These are phyloP conservation scores for Parasitella parasitica DNA, from an alignment of 371 early-diverging fungal genomes.

Conservation along the genomic window DNA sequence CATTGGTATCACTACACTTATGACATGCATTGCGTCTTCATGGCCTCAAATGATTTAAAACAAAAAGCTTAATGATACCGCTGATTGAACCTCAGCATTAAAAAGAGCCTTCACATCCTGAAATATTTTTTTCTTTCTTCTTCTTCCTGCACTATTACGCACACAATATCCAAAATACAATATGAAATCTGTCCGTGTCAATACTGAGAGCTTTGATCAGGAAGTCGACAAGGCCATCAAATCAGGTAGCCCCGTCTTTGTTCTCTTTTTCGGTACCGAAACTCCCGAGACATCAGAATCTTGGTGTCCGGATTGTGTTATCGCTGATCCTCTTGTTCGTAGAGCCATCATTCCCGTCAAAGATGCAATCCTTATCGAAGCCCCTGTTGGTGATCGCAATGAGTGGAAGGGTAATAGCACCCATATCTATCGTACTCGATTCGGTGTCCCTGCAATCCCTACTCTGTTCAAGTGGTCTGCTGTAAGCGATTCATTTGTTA, in stretches of 20 bases:
- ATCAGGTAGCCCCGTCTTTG: conserved; percentile 36
- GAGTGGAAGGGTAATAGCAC: conserved; percentile 57
- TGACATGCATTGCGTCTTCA: not conserved
- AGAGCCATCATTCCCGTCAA: conserved; percentile 39
- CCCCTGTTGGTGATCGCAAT: conserved; percentile 51
- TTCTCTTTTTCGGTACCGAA: conserved; percentile 48
- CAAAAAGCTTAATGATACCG: not conserved
- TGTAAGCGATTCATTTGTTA: conserved; percentile 44
- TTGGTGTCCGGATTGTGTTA: conserved; percentile 65
- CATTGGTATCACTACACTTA: no score
- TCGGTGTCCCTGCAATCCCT: conserved; percentile 52
- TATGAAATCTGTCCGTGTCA: conserved; percentile 26
- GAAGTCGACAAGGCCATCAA: conserved; percentile 30
- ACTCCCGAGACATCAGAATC: conserved; percentile 48
- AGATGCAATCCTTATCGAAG: conserved; percentile 49
- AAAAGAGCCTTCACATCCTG: not conserved
- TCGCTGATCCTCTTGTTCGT: conserved; percentile 56
- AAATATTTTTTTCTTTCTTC: not conserved
- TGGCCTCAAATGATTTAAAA: not conserved
- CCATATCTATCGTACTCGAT: conserved; percentile 50
- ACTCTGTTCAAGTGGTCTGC: conserved; percentile 57
- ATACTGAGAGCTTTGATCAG: conserved; percentile 35
- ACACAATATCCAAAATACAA: not conserved
- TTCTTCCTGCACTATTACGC: no score
- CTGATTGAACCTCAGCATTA: not conserved